Conservation (phyloP, 345 rosid species). For the Eucalyptus pauciflora region DNA sequence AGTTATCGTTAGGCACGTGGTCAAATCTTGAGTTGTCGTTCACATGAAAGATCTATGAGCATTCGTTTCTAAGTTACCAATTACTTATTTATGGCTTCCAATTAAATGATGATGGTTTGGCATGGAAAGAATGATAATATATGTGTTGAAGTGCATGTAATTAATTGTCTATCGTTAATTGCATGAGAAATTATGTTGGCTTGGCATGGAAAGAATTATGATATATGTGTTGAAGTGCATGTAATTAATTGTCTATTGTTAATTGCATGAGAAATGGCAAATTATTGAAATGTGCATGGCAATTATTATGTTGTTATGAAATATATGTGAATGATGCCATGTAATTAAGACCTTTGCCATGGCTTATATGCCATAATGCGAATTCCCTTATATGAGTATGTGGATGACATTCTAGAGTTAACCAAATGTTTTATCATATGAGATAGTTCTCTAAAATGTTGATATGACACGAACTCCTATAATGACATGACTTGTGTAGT, state of each 20-base stretch:
- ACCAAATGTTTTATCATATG: fast-evolving
- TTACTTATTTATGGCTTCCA: neutral
- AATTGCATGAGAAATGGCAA: neutral
- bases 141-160: no score
- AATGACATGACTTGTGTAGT: no score
- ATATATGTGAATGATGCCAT: neutral
- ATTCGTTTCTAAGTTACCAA: neutral
- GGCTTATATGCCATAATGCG: fast-evolving
- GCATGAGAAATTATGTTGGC: neutral
- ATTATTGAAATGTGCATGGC: neutral
- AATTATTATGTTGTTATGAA: neutral
- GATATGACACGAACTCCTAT: no score
- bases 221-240: no score
- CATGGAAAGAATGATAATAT: no score
- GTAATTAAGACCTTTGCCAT: no score
- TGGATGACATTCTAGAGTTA: fast-evolving
- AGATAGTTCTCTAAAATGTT: no score
- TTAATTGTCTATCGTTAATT: no score
- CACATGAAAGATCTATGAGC: neutral
- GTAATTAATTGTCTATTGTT: neutral
- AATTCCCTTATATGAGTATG: neutral
- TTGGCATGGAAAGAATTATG: no score
- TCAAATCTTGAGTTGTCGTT: neutral
- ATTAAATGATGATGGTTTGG: no score
- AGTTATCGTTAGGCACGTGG: neutral